phyloP scores from a whole-genome alignment of 1,284 basidiomycete species.

The Gomphus bonarii region DNA sequence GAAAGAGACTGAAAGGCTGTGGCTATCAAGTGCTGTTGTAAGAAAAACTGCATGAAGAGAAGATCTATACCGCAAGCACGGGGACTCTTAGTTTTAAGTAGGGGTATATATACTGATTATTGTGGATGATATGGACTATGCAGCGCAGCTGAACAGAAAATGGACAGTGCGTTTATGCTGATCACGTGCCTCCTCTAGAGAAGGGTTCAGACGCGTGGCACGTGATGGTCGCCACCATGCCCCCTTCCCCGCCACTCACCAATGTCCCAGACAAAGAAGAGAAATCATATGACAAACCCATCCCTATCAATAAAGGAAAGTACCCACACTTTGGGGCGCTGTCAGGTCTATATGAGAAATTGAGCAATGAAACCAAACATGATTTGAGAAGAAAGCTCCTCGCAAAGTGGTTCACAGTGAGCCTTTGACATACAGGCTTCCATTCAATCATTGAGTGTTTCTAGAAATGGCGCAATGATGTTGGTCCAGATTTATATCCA shows the following conservation, averaged over 20 bases:
- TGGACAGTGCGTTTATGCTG: too few relatives aligned
- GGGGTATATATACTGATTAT: too few relatives aligned
- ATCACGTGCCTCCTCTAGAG: too few relatives aligned
- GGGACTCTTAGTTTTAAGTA: too few relatives aligned
- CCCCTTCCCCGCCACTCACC: background rate
- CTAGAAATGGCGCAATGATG: constrained; percentile 69
- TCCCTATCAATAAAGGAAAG: constrained; percentile 11
- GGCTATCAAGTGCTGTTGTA: too few relatives aligned
- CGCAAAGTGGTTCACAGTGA: constrained; percentile 65
- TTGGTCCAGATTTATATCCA: constrained; percentile 66
- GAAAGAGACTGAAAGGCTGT: too few relatives aligned
- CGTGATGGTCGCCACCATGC: background rate
- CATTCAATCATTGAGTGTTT: constrained; percentile 4
- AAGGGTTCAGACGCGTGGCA: too few relatives aligned
- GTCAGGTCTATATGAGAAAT: constrained; percentile 54
- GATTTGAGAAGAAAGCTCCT: constrained; percentile 56
- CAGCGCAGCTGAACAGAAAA: too few relatives aligned
- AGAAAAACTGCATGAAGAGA: too few relatives aligned
- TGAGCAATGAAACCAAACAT: constrained; percentile 58
- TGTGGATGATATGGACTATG: too few relatives aligned
- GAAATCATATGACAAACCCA: background rate
- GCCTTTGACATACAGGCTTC: constrained; percentile 17
- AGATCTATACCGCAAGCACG: too few relatives aligned
- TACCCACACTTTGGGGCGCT: constrained; percentile 55
- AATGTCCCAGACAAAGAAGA: background rate